phyloP scores from a whole-genome alignment of 129 eudicot genomes.

The Artemisia argyi region DNA sequence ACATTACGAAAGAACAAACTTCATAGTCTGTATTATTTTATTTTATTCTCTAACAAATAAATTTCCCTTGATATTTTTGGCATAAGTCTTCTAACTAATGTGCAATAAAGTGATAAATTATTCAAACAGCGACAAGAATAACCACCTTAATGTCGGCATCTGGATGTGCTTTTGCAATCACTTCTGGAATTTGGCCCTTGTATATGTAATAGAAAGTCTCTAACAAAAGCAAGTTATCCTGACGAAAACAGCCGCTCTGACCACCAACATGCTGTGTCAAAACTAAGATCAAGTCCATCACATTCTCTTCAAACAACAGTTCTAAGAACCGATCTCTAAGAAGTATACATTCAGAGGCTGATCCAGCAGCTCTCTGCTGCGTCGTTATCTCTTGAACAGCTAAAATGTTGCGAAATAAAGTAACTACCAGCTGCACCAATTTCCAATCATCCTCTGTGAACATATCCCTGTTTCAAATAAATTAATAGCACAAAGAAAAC shows the following conservation, averaged over 20 bases:
- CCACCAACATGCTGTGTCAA: slow-evolving; percentile 93
- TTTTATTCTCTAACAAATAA: too few relatives aligned
- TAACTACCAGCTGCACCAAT: slow-evolving; percentile 83
- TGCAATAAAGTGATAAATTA: neutral
- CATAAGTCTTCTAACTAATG: neutral
- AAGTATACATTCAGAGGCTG: slow-evolving; percentile 57
- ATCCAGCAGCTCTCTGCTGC: slow-evolving; percentile 75
- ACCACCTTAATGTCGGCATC: slow-evolving; percentile 58
- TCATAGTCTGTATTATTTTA: too few relatives aligned
- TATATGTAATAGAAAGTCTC: slow-evolving; percentile 75
- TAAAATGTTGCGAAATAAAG: slow-evolving; percentile 83
- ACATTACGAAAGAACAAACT: too few relatives aligned
- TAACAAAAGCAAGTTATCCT: slow-evolving; percentile 88
- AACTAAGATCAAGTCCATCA: slow-evolving; percentile 77
- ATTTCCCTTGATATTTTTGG: too few relatives aligned
- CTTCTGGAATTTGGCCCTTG: slow-evolving; percentile 75
- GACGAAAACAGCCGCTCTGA: slow-evolving; percentile 56
- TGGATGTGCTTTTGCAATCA: slow-evolving; percentile 59
- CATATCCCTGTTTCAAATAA: slow-evolving; percentile 52
- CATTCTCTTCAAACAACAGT: slow-evolving; percentile 85
- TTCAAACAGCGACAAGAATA: slow-evolving; percentile 13
- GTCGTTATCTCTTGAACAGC: slow-evolving; percentile 79
- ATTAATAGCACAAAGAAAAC: neutral
- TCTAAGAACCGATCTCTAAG: slow-evolving; percentile 78
- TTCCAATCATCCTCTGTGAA: slow-evolving; percentile 98